Evolutionary conservation across 129 eudicot genomes (phyloP).

Genomic region (Gnaphalium uliginosum): DNA sequence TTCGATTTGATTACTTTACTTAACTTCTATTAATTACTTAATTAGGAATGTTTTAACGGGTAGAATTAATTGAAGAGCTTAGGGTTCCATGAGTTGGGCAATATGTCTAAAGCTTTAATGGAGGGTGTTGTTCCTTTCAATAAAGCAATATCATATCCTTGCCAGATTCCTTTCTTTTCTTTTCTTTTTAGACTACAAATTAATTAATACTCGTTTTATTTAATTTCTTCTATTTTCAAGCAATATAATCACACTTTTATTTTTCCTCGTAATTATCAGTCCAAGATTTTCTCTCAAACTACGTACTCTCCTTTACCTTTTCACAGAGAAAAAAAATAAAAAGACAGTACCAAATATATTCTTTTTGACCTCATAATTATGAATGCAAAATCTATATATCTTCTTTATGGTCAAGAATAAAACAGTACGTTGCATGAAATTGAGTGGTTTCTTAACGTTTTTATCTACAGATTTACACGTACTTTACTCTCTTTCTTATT

Average conservation of each 20-base stretch:
- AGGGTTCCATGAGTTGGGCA: constrained; percentile 39
- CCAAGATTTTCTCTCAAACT: constrained; percentile 37
- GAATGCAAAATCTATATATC: constrained; percentile 4
- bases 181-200: constrained; percentile 37
- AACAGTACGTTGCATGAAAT: constrained; percentile 52
- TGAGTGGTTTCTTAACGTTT: constrained; percentile 55
- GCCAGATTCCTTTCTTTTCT: constrained; percentile 36
- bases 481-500: constrained; percentile 28
- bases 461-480: constrained; percentile 19
- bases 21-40: background rate
- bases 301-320: constrained; percentile 38
- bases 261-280: constrained; percentile 34
- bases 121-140: constrained; percentile 38
- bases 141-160: constrained; percentile 36
- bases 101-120: constrained; percentile 23
- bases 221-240: constrained; percentile 18
- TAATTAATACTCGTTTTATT: constrained; percentile 24
- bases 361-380: constrained; percentile 32
- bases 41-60: constrained; percentile 23
- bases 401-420: constrained; percentile 16
- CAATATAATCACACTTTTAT: constrained; percentile 32
- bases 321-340: background rate
- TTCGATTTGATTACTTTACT: constrained; percentile 19
- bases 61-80: constrained; percentile 3
- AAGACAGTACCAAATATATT: constrained; percentile 29